Evolutionary conservation across 2,329 filamentous ascomycete genomes (phyloP).

Genomic region (Macroventuria anomochaeta): DNA sequence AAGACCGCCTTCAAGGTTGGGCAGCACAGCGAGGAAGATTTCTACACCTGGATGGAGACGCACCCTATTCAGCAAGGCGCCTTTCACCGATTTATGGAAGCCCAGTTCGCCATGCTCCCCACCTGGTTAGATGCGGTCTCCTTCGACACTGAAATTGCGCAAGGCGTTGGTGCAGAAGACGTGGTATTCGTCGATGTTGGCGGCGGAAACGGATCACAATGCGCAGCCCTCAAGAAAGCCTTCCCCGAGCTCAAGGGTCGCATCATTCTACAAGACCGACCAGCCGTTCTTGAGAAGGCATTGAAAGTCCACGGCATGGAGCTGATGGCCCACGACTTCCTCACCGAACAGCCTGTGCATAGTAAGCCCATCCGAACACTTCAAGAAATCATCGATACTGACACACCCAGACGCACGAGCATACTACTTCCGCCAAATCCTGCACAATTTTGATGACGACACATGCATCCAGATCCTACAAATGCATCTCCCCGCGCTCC

Average conservation of each 20-base stretch:
- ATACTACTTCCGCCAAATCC: slow-evolving; percentile 14
- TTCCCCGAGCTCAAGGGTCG: not conserved
- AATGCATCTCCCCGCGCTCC: slow-evolving; percentile 13
- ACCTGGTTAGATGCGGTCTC: slow-evolving; percentile 7
- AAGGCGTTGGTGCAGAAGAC: not conserved
- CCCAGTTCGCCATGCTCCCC: not conserved
- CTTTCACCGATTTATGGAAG: slow-evolving; percentile 8
- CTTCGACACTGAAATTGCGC: slow-evolving; percentile 4
- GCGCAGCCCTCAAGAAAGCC: slow-evolving; percentile 1
- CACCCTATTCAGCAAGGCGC: slow-evolving; percentile 12
- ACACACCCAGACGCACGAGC: slow-evolving; percentile 1
- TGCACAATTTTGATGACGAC: slow-evolving; percentile 4
- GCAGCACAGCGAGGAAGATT: slow-evolving; percentile 5
- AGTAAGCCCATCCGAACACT: not conserved
- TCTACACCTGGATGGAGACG: slow-evolving; percentile 12
- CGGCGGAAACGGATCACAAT: slow-evolving; percentile 10
- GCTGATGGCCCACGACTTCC: slow-evolving; percentile 6
- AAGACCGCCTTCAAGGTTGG: slow-evolving; percentile 7
- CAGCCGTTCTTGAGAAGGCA: slow-evolving; percentile 2
- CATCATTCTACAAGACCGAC: slow-evolving; percentile 4
- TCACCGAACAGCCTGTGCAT: slow-evolving; percentile 6
- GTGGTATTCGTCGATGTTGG: slow-evolving; percentile 11
- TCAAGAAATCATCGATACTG: not conserved
- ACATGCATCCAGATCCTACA: slow-evolving; percentile 14
- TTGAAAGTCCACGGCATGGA: slow-evolving; percentile 1